phyloP scores from a whole-genome alignment of 2,329 filamentous ascomycete species.

The Fusarium sp. region DNA sequence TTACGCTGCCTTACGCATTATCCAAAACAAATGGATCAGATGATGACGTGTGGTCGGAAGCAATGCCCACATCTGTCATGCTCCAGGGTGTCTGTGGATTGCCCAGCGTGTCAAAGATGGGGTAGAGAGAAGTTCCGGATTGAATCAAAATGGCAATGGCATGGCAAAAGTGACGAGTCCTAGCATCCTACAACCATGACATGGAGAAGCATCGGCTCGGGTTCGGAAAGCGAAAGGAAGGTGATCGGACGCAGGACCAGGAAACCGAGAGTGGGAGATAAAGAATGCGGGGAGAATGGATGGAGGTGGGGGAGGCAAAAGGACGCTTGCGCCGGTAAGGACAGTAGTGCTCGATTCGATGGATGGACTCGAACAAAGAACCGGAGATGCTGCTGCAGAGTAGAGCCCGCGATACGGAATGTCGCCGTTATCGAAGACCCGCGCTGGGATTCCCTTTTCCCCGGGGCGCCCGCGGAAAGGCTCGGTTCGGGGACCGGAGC shows the following conservation, averaged over 20 bases:
- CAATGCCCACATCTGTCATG: background rate
- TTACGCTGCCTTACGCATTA: background rate
- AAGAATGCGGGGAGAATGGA: constrained; percentile 24
- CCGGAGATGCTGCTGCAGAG: constrained; percentile 1
- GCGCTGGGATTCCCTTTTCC: constrained; percentile 20
- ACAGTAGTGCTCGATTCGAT: background rate
- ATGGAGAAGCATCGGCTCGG: constrained; percentile 18
- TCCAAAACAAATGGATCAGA: background rate
- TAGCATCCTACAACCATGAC: background rate
- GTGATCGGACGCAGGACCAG: background rate
- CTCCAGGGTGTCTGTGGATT: background rate
- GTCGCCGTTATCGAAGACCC: constrained; percentile 16
- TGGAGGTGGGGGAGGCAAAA: constrained; percentile 1
- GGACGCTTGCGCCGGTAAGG: background rate
- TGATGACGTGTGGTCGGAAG: background rate
- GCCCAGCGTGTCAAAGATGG: background rate
- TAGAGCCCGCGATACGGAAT: background rate
- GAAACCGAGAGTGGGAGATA: background rate
- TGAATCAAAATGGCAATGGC: background rate
- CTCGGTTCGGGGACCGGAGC: constrained; percentile 41
- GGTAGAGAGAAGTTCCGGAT: background rate
- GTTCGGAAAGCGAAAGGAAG: constrained; percentile 3
- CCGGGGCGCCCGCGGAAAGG: constrained; percentile 37
- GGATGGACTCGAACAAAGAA: background rate
- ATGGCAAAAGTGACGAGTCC: background rate